Percentiles rank a stretch among this genome's conserved stretches.
Evolutionary conservation across 441 rosid genomes (phyloP).

Genomic region (Erodium moschatum): DNA sequence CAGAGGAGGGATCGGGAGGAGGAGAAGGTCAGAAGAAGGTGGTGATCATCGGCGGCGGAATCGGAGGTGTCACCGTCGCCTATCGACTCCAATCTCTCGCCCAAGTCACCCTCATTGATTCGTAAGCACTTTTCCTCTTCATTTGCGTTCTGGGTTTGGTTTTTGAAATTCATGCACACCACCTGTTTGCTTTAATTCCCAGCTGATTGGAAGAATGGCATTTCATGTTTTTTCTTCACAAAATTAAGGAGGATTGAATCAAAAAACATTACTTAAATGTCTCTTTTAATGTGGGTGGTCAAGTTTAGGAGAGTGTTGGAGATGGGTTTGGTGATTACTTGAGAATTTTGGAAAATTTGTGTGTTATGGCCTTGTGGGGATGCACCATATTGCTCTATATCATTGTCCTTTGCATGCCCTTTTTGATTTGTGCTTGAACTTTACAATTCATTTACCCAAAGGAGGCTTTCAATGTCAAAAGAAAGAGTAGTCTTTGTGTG

Average conservation of each 20-base stretch:
- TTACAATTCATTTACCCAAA: neutral
- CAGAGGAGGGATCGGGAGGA: too few species aligned
- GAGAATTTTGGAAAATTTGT: neutral
- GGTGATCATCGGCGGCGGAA: slow-evolving; percentile 66
- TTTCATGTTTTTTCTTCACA: too few species aligned
- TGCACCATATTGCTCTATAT: neutral
- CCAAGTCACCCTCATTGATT: slow-evolving; percentile 65
- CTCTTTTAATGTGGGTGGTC: neutral
- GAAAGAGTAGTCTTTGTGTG: neutral
- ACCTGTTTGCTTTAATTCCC: too few species aligned
- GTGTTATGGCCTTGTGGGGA: neutral
- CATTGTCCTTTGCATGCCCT: too few species aligned
- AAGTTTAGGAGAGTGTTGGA: neutral
- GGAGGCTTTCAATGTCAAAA: neutral
- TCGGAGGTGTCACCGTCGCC: slow-evolving; percentile 56
- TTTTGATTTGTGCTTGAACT: too few species aligned
- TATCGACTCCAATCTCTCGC: slow-evolving; percentile 50
- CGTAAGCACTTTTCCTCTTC: slow-evolving; percentile 32
- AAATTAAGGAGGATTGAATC: neutral
- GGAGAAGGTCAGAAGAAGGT: slow-evolving; percentile 26
- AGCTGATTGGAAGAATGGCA: too few species aligned
- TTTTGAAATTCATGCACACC: too few species aligned
- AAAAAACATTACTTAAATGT: neutral
- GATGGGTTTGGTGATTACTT: neutral
- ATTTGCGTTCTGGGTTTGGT: too few species aligned